Percentiles rank a stretch among this genome's conserved stretches.
Conservation (phyloP, 1,284 basidiomycete species). For the Ganoderma sinense region DNA sequence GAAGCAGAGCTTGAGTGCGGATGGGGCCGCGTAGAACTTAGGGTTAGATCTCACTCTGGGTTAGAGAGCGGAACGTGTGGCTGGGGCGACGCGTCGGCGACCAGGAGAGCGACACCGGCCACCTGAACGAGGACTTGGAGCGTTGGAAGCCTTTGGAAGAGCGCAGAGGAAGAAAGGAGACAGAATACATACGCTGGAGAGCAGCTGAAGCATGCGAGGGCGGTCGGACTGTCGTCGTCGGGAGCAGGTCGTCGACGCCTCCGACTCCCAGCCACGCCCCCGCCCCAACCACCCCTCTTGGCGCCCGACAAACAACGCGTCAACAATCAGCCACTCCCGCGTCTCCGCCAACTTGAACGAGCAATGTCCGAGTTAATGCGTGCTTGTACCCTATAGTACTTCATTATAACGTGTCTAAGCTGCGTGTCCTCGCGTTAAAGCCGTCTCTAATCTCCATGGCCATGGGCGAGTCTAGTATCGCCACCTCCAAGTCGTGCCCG, state of each 20-base stretch:
- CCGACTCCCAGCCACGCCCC: not conserved
- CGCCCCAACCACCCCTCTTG: not conserved
- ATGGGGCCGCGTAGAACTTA: conserved; percentile 47
- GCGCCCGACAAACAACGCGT: conserved; percentile 9
- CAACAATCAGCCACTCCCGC: conserved; percentile 4
- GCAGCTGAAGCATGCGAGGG: conserved; percentile 15
- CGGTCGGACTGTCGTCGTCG: conserved; percentile 26
- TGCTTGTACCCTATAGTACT: not conserved
- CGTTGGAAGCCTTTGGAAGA: conserved; percentile 36
- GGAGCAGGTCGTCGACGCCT: conserved; percentile 9
- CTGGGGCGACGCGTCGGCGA: conserved; percentile 36
- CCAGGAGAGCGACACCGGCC: conserved; percentile 24
- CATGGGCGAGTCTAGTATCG: not conserved
- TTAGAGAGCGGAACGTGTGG: conserved; percentile 40
- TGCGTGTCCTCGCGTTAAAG: not conserved
- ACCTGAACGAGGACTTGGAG: conserved; percentile 37
- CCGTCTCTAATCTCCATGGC: not conserved
- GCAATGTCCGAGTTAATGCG: not conserved
- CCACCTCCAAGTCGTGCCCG: not conserved
- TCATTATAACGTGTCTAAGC: not conserved
- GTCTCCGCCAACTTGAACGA: too few relatives aligned
- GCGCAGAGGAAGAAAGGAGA: conserved; percentile 8
- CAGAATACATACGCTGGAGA: conserved; percentile 10
- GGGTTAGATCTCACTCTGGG: conserved; percentile 58
- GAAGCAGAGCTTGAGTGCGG: conserved; percentile 43